These are phyloP conservation scores for Solanum clarkiae DNA, from an alignment of 257 asterid genomes.

Conservation along the genomic window DNA sequence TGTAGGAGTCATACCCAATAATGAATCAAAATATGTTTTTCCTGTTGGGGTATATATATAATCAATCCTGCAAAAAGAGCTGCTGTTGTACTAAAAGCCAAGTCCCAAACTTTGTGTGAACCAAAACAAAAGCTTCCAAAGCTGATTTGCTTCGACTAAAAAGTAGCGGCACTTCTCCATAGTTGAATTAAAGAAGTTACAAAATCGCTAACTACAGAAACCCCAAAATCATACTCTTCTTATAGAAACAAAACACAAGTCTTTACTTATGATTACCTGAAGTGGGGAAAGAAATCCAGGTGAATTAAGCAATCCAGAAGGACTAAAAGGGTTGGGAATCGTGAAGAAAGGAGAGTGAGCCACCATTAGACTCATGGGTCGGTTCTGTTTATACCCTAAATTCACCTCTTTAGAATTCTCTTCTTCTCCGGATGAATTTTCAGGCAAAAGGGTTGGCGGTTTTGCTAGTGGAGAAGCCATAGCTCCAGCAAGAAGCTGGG, in stretches of 20 bases:
- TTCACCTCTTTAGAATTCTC: constrained; percentile 6
- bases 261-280: constrained; percentile 29
- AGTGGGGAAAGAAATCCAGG: constrained; percentile 87
- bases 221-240: not conserved
- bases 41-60: not conserved
- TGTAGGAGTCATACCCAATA: not conserved
- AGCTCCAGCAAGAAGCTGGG: constrained; percentile 86
- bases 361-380: constrained; percentile 72
- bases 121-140: not conserved
- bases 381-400: constrained; percentile 61
- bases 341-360: constrained; percentile 52
- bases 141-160: not conserved
- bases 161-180: not conserved
- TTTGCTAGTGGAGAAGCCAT: constrained; percentile 65
- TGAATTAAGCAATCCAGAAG: constrained; percentile 73
- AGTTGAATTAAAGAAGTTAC: not conserved
- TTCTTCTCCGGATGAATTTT: not conserved
- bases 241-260: not conserved
- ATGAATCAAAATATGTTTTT: not conserved
- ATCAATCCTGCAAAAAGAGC: not conserved
- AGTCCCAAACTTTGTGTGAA: not conserved
- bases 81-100: not conserved
- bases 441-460: not conserved
- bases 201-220: not conserved
- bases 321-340: constrained; percentile 64